These are phyloP conservation scores for Verticillium tricorpus DNA, from an alignment of 2,329 filamentous ascomycete species.

Conservation along the genomic window DNA sequence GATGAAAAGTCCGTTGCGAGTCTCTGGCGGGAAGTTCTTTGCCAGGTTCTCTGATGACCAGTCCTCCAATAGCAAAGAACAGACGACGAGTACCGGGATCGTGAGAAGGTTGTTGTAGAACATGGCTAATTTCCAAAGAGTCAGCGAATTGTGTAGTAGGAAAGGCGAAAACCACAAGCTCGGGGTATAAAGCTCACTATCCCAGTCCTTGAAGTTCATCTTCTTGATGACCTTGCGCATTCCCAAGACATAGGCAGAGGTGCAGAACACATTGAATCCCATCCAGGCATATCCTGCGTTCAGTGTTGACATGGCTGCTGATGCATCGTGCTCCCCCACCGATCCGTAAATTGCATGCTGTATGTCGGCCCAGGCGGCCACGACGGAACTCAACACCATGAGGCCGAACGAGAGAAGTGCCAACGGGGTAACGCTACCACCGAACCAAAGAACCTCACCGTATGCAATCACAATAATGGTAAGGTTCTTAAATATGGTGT, in stretches of 20 bases:
- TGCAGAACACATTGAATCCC: constrained; percentile 93
- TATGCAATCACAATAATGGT: constrained; percentile 99
- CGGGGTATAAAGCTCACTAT: constrained; percentile 63
- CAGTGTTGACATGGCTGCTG: constrained; percentile 76
- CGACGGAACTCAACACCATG: constrained; percentile 91
- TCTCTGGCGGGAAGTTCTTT: constrained; percentile 82
- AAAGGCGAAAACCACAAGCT: background rate
- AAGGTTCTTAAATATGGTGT: constrained; percentile 99
- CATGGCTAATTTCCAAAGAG: constrained; percentile 67
- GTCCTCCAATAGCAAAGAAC: constrained; percentile 81
- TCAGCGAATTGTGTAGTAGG: background rate
- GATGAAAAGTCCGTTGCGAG: constrained; percentile 72
- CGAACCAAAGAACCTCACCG: constrained; percentile 97
- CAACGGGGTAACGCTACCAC: constrained; percentile 82
- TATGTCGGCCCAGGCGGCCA: constrained; percentile 97
- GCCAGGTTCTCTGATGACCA: constrained; percentile 83
- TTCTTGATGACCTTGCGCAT: constrained; percentile 99
- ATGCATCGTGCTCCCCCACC: constrained; percentile 44
- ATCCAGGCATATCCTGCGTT: constrained; percentile 98
- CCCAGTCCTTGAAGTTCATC: constrained; percentile 99
- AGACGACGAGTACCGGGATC: constrained; percentile 82
- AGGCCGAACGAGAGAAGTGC: constrained; percentile 90
- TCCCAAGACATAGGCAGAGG: constrained; percentile 79
- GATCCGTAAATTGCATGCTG: constrained; percentile 64
- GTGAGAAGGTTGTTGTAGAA: constrained; percentile 99